Percentiles rank a stretch among this genome's conserved stretches.
phyloP scores from a whole-genome alignment of 768 basidiomycete genomes.

The Macrolepiota dolichaula region DNA sequence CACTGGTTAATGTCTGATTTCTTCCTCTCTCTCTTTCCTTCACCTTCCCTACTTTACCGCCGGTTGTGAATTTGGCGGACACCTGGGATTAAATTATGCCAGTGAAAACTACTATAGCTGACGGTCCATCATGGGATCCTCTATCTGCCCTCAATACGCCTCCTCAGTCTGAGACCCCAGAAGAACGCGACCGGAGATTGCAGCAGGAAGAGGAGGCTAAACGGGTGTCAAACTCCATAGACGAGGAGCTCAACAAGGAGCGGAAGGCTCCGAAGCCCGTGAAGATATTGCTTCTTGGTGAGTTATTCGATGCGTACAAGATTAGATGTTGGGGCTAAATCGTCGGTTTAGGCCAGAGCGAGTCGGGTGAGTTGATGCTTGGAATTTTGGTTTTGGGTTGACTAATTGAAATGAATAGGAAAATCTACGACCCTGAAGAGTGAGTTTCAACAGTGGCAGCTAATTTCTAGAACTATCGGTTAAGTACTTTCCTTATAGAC shows the following conservation, averaged over 20 bases:
- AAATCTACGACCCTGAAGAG: conserved; percentile 82
- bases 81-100: not conserved
- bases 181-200: conserved; percentile 41
- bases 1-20: not conserved
- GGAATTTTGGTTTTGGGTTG: not conserved
- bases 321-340: not conserved
- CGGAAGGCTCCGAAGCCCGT: conserved; percentile 39
- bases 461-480: not conserved
- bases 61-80: not conserved
- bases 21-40: not conserved
- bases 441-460: conserved; percentile 30
- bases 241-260: conserved; percentile 54
- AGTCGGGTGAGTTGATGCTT: conserved; percentile 54
- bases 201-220: conserved; percentile 48
- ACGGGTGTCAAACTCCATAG: conserved; percentile 57
- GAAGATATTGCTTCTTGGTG: conserved; percentile 62
- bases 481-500: conserved; percentile 30
- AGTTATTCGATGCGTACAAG: conserved; percentile 14
- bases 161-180: conserved; percentile 45
- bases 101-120: not conserved
- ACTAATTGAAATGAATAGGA: conserved; percentile 34
- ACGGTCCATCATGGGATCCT: conserved; percentile 32
- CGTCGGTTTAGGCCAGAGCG: conserved; percentile 59
- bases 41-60: not conserved
- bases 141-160: conserved; percentile 45